phyloP scores from a whole-genome alignment of 2,329 filamentous ascomycete species.

The Epichloe scottii region DNA sequence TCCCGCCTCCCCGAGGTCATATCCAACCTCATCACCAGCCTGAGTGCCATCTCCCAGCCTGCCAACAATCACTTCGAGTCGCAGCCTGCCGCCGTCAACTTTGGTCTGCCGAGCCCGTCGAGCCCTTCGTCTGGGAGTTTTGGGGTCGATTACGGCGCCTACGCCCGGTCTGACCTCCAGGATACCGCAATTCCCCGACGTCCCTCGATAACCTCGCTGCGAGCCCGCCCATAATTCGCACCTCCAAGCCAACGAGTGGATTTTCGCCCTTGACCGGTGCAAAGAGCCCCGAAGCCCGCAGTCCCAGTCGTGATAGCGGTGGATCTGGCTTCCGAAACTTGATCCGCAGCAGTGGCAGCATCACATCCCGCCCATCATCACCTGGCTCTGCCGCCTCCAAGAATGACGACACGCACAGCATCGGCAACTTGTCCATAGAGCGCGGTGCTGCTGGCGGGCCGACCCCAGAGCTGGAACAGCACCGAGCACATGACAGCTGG shows the following conservation, averaged over 20 bases:
- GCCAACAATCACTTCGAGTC: slow-evolving; percentile 58
- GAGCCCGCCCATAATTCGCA: slow-evolving; percentile 61
- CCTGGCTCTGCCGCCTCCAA: slow-evolving; percentile 41
- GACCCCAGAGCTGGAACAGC: slow-evolving; percentile 35
- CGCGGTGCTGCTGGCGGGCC: slow-evolving; percentile 30
- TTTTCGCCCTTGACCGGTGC: slow-evolving; percentile 58
- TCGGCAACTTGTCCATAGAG: slow-evolving; percentile 53
- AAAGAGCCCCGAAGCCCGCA: slow-evolving; percentile 36
- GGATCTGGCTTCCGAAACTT: slow-evolving; percentile 45
- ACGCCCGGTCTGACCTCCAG: slow-evolving; percentile 37
- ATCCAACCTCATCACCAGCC: slow-evolving; percentile 55
- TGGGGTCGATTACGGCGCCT: slow-evolving; percentile 62
- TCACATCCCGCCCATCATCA: slow-evolving; percentile 44
- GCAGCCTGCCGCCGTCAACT: slow-evolving; percentile 28
- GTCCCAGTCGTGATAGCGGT: slow-evolving; percentile 34
- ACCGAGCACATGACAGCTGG: slow-evolving; percentile 50
- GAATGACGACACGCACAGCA: slow-evolving; percentile 47
- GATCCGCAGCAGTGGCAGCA: slow-evolving; percentile 36
- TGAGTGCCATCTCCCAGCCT: slow-evolving; percentile 55
- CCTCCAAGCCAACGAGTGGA: slow-evolving; percentile 68
- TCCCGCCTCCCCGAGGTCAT: slow-evolving; percentile 57
- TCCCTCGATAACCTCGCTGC: slow-evolving; percentile 49
- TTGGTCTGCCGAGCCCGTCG: slow-evolving; percentile 27
- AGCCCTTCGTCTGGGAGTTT: slow-evolving; percentile 38
- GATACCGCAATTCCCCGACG: slow-evolving; percentile 33